A percentile compares a stretch with the other conserved stretches of the same genome.
Conservation (phyloP, 176 grass and related monocot genomes). For the Oryza glumipatula region DNA sequence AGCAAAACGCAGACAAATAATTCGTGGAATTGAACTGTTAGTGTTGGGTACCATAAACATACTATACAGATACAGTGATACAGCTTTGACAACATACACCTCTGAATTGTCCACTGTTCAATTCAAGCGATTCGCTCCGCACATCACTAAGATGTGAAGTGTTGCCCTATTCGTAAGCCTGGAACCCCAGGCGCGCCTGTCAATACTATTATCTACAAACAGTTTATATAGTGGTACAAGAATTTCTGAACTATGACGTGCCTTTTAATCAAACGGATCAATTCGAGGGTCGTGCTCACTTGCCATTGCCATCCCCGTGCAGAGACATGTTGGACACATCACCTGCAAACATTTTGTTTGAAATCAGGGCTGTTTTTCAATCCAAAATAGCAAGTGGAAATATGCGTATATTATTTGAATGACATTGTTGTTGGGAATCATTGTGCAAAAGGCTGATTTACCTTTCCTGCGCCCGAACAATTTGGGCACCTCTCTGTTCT, state of each 20-base stretch:
- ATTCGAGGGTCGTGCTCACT: constrained; percentile 98
- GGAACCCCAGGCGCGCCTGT: not conserved
- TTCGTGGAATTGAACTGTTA: not conserved
- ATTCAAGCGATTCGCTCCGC: constrained; percentile 7
- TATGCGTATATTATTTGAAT: not conserved
- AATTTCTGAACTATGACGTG: not conserved
- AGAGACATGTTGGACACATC: constrained; percentile 98
- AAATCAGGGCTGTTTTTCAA: not conserved
- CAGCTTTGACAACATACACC: constrained; percentile 34
- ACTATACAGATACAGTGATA: not conserved
- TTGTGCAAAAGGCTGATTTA: constrained; percentile 10
- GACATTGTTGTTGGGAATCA: not conserved
- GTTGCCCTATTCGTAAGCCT: constrained; percentile 11
- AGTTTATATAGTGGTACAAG: constrained; percentile 1
- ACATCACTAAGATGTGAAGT: constrained; percentile 5
- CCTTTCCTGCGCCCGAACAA: constrained; percentile 97
- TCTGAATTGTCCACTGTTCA: constrained; percentile 34
- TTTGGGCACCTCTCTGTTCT: constrained; percentile 89
- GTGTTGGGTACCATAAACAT: not conserved
- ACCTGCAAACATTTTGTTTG: constrained; percentile 62
- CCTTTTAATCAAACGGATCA: constrained; percentile 78
- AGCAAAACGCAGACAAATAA: not conserved
- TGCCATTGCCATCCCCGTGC: constrained; percentile 99
- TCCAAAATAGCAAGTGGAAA: not conserved
- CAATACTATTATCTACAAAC: constrained; percentile 54